Evolutionary conservation across 2,329 filamentous ascomycete genomes (phyloP), one percentile per base, ranked within the genome.

Genomic region (Botrytis byssoidea): DNA sequence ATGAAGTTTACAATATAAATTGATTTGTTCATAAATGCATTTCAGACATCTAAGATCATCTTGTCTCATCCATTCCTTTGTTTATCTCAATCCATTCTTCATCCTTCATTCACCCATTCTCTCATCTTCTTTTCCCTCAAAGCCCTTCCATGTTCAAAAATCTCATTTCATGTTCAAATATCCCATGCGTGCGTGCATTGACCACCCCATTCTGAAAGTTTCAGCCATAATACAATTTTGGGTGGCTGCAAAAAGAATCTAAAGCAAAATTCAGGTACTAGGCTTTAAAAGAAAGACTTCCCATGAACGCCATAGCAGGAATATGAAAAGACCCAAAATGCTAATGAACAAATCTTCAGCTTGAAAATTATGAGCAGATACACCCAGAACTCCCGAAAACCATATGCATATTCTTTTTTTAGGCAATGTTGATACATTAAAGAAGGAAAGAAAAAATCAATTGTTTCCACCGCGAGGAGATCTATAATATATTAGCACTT

Each of bases 381-480:
- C 37, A 74, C 72, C 72, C 51, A 51, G 44, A 75, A 72, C 61
- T 61, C 74, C 73, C n/a, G 37, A 60, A 63, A n/a, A 69, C 72
- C 51, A 67, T 48, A 73, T 67, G 66, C 72, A 73, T 74, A 70
- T 65, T 75, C 73, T 76, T 77, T 76, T 77, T 76, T 74, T 42
- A 60, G 59, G 59, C 32, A 72, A 68, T 79, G 77, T 79, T 80
- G 76, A 75, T 80, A 79, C 78, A 79, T 75, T 75, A 75, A 67
- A 46, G n/a, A 67, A 55, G 22, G 51, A 71, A 74, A 73, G 63
- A 29, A 60, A 64, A 57, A 29, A 55, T 69, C n/a, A 71, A 37
- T 72, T 72, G 73, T 75, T 77, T 46, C 74, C 75, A 37, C 76
- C 75, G 35, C 76, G 76, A 44, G 79, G 79, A 71, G 79, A 80